A percentile compares a stretch with the other conserved stretches of the same genome.
Evolutionary conservation across 345 rosid genomes (phyloP).

Genomic region (Carallia pectinifolia): DNA sequence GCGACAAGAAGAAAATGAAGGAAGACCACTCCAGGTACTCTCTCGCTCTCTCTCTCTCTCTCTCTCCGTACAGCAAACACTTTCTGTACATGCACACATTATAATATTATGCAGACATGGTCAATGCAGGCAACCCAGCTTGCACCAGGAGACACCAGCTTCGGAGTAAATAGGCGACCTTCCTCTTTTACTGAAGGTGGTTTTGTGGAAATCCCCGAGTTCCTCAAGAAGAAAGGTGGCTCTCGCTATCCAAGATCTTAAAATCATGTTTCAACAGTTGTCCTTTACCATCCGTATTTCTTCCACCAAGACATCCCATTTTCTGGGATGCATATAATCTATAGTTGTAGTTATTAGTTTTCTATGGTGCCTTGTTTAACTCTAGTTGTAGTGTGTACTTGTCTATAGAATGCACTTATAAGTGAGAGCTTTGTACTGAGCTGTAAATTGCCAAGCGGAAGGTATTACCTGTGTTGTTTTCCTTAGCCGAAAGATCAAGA

Average conservation of each 20-base stretch:
- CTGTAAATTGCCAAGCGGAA: background rate
- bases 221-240: constrained; percentile 88
- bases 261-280: background rate
- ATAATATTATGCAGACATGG: constrained; percentile 9
- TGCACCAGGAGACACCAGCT: constrained; percentile 48
- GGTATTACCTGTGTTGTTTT: background rate
- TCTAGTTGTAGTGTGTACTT: background rate
- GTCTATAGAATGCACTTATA: background rate
- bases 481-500: background rate
- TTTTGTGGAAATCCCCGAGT: constrained; percentile 87
- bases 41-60: constrained; percentile 13
- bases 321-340: background rate
- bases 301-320: background rate
- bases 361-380: background rate
- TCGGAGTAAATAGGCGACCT: constrained; percentile 58
- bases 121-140: constrained; percentile 51
- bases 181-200: constrained; percentile 65
- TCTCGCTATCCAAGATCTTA: constrained; percentile 85
- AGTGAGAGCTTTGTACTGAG: background rate
- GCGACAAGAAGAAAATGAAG: constrained; percentile 79
- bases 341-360: background rate
- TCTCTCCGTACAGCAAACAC: background rate
- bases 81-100: background rate
- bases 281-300: too few relatives aligned
- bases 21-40: constrained; percentile 59